phyloP scores from a whole-genome alignment of 257 asterid genomes.

The Lavandula angustifolia region DNA sequence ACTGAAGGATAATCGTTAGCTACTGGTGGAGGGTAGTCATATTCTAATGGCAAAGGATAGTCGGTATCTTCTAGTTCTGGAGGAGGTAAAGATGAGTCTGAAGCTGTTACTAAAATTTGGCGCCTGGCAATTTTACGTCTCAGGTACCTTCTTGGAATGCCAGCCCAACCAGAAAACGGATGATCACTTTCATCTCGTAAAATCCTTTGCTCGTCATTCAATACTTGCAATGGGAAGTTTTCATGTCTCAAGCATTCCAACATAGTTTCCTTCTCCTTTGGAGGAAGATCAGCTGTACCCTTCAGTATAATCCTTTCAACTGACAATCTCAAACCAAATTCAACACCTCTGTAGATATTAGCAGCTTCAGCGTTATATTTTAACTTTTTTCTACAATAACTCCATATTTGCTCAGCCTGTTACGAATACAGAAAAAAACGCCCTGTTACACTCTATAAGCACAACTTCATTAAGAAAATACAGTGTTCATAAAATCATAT shows the following conservation, averaged over 20 bases:
- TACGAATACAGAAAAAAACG: constrained; percentile 14
- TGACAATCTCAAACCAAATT: constrained; percentile 36
- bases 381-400: constrained; percentile 46
- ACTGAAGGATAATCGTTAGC: constrained; percentile 27
- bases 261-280: constrained; percentile 37
- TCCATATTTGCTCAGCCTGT: constrained; percentile 56
- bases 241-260: constrained; percentile 46
- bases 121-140: constrained; percentile 28
- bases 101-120: constrained; percentile 9
- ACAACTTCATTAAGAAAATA: constrained; percentile 4
- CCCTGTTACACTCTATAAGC: neutral
- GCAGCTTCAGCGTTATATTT: constrained; percentile 36
- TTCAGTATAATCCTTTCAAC: constrained; percentile 38
- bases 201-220: constrained; percentile 17
- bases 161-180: constrained; percentile 37
- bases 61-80: constrained; percentile 13
- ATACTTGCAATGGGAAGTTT: constrained; percentile 25
- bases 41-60: constrained; percentile 31
- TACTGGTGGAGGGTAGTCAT: constrained; percentile 30
- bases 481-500: neutral
- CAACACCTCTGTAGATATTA: constrained; percentile 17
- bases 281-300: constrained; percentile 42
- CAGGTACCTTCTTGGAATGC: constrained; percentile 67
- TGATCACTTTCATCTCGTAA: constrained; percentile 35
- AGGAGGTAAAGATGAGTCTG: constrained; percentile 32